Evolutionary conservation across 129 eudicot genomes (phyloP).

Genomic region (Helichrysum umbraculigerum): DNA sequence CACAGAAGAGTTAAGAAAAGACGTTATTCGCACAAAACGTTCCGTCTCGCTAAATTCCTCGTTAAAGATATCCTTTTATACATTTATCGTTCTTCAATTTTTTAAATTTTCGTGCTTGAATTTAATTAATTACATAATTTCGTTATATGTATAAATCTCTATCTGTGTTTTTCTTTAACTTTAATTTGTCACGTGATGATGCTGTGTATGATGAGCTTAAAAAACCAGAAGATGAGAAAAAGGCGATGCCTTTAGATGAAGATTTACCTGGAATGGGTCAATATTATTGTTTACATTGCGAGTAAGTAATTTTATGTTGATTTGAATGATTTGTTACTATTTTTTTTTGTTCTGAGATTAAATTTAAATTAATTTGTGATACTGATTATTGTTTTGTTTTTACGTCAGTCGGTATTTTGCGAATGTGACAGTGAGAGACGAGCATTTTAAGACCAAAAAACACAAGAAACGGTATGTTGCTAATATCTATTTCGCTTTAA

Average conservation of each 20-base stretch:
- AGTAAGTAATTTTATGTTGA: constrained; percentile 39
- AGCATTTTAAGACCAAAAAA: constrained; percentile 77
- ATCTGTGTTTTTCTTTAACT: constrained; percentile 32
- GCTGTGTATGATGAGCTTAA: constrained; percentile 71
- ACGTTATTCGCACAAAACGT: constrained; percentile 67
- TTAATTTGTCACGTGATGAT: constrained; percentile 54
- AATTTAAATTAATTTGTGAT: not conserved
- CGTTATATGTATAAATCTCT: not conserved
- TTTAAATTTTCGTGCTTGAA: not conserved
- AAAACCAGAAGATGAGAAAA: constrained; percentile 43
- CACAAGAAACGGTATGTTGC: constrained; percentile 74
- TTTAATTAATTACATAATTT: not conserved
- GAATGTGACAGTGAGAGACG: constrained; percentile 67
- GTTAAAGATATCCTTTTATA: constrained; percentile 62
- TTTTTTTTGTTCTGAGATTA: not conserved
- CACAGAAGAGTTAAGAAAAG: constrained; percentile 75
- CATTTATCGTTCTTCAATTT: not conserved
- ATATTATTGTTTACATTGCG: constrained; percentile 83
- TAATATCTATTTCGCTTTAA: not conserved
- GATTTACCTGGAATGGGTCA: constrained; percentile 97
- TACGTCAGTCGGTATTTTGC: constrained; percentile 71
- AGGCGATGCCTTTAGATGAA: constrained; percentile 65
- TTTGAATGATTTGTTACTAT: not conserved
- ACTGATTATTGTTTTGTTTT: not conserved
- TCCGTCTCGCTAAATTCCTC: constrained; percentile 62